Base-by-base conservation (phyloP, 1,139 yeast species). In the Zygoascus hellenicus region DNA sequence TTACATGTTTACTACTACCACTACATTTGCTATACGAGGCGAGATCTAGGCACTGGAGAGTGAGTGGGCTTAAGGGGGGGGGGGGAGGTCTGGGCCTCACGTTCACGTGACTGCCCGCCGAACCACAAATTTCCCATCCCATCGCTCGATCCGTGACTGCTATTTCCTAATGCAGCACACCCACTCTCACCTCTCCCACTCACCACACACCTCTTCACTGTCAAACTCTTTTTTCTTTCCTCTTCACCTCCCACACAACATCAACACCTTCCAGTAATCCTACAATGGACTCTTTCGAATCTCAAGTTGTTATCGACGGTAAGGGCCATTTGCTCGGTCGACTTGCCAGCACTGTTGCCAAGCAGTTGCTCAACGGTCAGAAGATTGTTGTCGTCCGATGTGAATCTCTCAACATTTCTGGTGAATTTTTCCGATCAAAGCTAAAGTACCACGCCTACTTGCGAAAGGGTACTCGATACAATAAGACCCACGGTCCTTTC, bases 301-400 rank as follows among this genome's bases (percentile, higher is more conserved):
- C 94, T 77, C 95, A 88, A 80, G 87, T 88, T 80, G 96, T 88
- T 45, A 54, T 57, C 53, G 64, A 60, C 58, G 62, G 82, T 80
- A 90, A 92, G 89, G 98, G 97, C 75, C 99, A 92, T 78, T 86
- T 92, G 72, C 84, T 92, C 74, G 99, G 99, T 77, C 97, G 99
- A 82, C 88, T 92, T 74, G 98, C 98, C 67, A 88, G 97, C 66
- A 85, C 83, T 69, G 90, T 92, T 71, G 96, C 99, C 75, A 92
- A 92, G 84, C 97, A 92, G 81, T 76, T 92, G 67, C 85, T 92
- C 74, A 85, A 86, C 78, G 99, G 99, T 66, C 97, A 94, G 81
- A 87, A 89, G 78, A 81, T 92, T 71, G 96, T 90, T 66, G 83
- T 92, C 67, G 98, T 92, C 71, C 88, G 99, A 81, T 80, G 92